Base-by-base conservation (phyloP, 1,139 yeast genomes). In the Candida sp. region DNA sequence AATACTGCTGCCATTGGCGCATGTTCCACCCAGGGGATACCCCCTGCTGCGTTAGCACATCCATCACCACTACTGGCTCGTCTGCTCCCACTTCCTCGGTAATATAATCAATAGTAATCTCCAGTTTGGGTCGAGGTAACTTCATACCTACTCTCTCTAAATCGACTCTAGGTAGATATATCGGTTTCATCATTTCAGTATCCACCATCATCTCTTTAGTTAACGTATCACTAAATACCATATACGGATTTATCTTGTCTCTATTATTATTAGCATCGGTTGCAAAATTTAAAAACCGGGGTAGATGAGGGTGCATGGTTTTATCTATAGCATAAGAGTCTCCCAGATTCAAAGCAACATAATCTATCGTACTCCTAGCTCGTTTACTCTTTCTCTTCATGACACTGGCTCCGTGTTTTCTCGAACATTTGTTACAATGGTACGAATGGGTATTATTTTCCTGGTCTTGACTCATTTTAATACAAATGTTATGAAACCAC, bases 271-370 rank as follows among this genome's bases (percentile, higher is more conserved):
- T 9, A 5, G 54, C 60, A 32, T 48, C 51, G 6, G 46, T 47
- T 4, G 33, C 55, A 48, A 63, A 68, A 23, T 47, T 51, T 30
- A 60, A 50, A 45, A 79, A 73, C 21, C 55, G 46, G 7, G 59
- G 61, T 8, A 81, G 77, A 59, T 86, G 90, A 4, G 88, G 87
- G 57, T 85, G 91, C 35, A 69, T 63, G 40, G 79, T 67, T 48
- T 80, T 73, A 46, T 79, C 77, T 27, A 82, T 74, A n/a, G 82
- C 77, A 55, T 68, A 73, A 5, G 75, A 68, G 33, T 83, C 87
- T 1, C 96, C 96, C 42, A 82, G 85, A 56, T 90, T 80, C 52
- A 90, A 65, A 0, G 96, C 95, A 7, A 81, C 82, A 57, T 90
- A 90, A 59, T 90, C 96, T 36, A 89, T 76, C 41, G 71, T 70